Evolutionary conservation across 148 eudicot genomes (phyloP), one percentile per base, ranked within the genome.

Genomic region (Fagopyrum homotropicum): DNA sequence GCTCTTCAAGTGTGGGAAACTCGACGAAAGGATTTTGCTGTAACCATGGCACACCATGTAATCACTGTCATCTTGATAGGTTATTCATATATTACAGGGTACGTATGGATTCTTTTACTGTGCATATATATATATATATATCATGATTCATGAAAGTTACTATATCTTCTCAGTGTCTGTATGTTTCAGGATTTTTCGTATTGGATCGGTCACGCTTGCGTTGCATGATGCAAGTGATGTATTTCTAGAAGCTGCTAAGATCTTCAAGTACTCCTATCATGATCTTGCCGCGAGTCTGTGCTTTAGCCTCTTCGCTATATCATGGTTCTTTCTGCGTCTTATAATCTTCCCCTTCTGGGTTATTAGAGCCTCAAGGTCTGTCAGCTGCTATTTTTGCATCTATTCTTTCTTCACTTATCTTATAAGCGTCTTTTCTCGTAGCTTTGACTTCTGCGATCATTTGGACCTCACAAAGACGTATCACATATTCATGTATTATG

Each of bases 1-100:
- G 97, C 99, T 72, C 94, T 95, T 78, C 86, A 92, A 45, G 75
- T 81, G 26, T 95, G 99, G 99, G 99, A 95, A 84, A 92, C 99
- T 30, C 86, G 97, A 54, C 79, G 99, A 79, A 95, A 90, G 73
- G 99, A 95, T 82, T 95, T 95, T 73, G 73, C 92, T 19, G 99
- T 95, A 63, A 90, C 90, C 91, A 90, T 95, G 99, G 85, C 99
- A 76, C 97, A 95, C 80, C 99, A 95, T 85, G 79, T 95, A 45
- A 80, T 95, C 77, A 95, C 99, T 74, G 96, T 92, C 75, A 52
- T 89, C 74, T 82, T 92, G 79, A 92, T 95, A 45, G 79, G 91
- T 51, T 85, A 77, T 80, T 95, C 99, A 44, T 95, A 92, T 78
- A 63, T 87, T 48, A 75, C 91, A 11, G 82, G 99, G 98, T 92